Conservation (phyloP, 2,329 filamentous ascomycete genomes). For the Apiospora aurea region DNA sequence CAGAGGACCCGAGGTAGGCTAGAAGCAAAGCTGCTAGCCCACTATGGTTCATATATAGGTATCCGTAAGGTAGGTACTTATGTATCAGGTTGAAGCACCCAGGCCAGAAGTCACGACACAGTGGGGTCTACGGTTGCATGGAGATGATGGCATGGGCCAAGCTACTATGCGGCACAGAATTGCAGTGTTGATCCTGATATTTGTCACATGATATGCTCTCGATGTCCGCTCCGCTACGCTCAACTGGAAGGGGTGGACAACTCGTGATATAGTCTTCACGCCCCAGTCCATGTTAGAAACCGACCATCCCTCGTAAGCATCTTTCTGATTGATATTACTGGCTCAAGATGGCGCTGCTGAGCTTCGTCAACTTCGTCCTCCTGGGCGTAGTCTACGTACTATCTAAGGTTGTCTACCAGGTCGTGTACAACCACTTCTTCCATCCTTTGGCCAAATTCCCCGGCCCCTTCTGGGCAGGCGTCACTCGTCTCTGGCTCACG, state of each 20-base stretch:
- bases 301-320: not conserved
- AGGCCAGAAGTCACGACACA: not conserved
- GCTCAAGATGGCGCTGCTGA: constrained; percentile 44
- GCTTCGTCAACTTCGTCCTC: constrained; percentile 43
- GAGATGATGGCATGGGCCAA: constrained; percentile 12
- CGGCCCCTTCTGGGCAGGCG: constrained; percentile 60
- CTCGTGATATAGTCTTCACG: constrained; percentile 1
- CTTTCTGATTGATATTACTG: not conserved
- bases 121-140: not conserved
- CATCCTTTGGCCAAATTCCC: constrained; percentile 60
- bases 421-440: constrained; percentile 58
- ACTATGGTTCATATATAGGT: not conserved
- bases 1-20: not conserved
- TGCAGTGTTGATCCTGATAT: not conserved
- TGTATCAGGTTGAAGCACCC: not conserved
- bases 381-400: constrained; percentile 44
- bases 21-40: not conserved
- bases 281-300: not conserved
- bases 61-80: too few species aligned
- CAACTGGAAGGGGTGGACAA: not conserved
- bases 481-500: constrained; percentile 61
- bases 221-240: not conserved
- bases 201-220: not conserved
- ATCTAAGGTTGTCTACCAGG: constrained; percentile 49
- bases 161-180: not conserved